Evolutionary conservation across 495 filamentous ascomycete species (phyloP), one percentile per base, ranked within the genome.

Genomic region (Tetracladium marchalianum): DNA sequence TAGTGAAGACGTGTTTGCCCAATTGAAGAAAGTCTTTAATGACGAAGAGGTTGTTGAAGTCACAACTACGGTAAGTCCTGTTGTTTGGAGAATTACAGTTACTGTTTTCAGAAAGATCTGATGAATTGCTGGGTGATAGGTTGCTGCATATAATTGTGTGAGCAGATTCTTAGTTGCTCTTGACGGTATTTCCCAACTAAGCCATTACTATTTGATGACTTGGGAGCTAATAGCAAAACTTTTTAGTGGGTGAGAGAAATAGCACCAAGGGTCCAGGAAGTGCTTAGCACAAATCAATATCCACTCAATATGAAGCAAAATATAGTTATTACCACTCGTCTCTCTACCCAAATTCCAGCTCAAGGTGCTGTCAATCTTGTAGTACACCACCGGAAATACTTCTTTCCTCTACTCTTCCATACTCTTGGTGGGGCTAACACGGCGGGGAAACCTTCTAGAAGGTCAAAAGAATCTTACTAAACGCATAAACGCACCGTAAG

Each of bases 131-230:
- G 34, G 40, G 1, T 12, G 45, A 70, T 65, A 58, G 54, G 47
- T 75, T 47, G 85, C 81, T n/a, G 78, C 77, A 24, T 93, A 95
- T 59, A 93, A 93, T 59, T 88, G 84, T 62, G 87, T 95, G 10
- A 86, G 82, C 53, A 71, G 87, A 39, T 90, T 93, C 55, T 63
- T 93, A 51, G 86, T 93, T 27, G 86, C 86, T 15, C 58, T 95
- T 51, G 82, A 90, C 65, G 85, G 89, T 68, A 53, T 65, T 66
- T 12, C 18, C 5, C n/a, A 12, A 27, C 15, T 19, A 13, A n/a
- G 13, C 5, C 35, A 13, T 40, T 45, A 17, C 15, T 19, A 22
- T 11, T 35, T 35, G 35, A 36, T 48, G 31, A 49, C 31, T 34
- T 43, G 16, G 5, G n/a, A 31, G 3, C 32, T 43, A 43, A 16